Evolutionary conservation across 169 alveolate genomes (phyloP).

Genomic region (Plasmodium adleri): DNA sequence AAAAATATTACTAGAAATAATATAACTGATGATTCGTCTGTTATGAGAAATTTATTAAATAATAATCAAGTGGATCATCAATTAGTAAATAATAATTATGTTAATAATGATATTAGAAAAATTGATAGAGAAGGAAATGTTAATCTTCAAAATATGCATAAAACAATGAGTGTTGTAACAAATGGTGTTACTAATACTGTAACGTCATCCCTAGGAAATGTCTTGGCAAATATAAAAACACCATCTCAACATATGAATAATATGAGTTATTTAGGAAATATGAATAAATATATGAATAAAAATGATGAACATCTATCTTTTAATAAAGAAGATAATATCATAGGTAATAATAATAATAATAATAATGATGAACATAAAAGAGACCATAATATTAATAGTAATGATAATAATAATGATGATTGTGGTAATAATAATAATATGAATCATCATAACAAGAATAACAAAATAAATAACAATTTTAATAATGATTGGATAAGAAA

Average conservation of each 20-base stretch:
- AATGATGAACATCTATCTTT: neutral
- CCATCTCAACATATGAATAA: neutral
- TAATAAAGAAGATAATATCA: neutral
- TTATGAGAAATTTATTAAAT: no score
- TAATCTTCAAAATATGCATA: no score
- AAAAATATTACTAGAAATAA: neutral
- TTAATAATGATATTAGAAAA: no score
- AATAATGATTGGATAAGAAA: conserved; percentile 2
- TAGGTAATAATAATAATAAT: neutral
- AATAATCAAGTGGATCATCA: no score
- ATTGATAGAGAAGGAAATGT: no score
- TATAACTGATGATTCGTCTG: neutral
- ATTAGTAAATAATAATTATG: no score
- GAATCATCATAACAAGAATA: neutral
- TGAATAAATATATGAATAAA: neutral
- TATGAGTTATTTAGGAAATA: conserved; percentile 3
- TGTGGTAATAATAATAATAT: conserved; percentile 2
- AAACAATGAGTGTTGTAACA: no score
- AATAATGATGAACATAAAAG: neutral
- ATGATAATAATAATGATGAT: neutral
- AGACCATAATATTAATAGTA: neutral
- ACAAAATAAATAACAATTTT: neutral
- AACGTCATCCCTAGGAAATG: no score
- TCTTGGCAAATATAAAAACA: no score
- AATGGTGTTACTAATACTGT: no score